These are phyloP conservation scores for Trifolium repens DNA, from an alignment of 306 rosid species.

Conservation along the genomic window DNA sequence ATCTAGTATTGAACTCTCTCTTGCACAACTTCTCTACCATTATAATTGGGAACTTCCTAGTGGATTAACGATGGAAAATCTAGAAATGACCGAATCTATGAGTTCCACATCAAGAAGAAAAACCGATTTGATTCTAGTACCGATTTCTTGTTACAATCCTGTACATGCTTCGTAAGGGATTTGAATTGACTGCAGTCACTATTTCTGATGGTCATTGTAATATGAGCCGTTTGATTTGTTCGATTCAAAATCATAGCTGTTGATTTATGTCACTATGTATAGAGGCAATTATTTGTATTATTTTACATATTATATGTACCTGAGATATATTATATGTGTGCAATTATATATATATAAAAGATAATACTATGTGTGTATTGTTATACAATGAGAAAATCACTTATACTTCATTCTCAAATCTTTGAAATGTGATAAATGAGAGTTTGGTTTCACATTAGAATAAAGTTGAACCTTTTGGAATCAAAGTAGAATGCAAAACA, in stretches of 20 bases:
- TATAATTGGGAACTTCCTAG: slow-evolving; percentile 38
- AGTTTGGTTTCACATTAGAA: too few species aligned
- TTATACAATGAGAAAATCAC: slow-evolving; percentile 17
- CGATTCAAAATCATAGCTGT: neutral
- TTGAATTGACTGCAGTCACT: neutral
- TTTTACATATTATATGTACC: neutral
- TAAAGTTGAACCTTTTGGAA: too few species aligned
- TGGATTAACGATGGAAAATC: slow-evolving; percentile 31
- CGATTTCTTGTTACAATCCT: neutral
- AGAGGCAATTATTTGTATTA: neutral
- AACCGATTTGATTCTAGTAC: slow-evolving; percentile 6
- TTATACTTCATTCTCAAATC: neutral
- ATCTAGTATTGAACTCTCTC: slow-evolving; percentile 29
- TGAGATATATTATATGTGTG: neutral
- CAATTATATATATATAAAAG: too few species aligned
- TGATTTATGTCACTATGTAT: neutral
- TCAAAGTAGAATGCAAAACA: too few species aligned
- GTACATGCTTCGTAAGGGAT: neutral
- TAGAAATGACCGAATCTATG: slow-evolving; percentile 35
- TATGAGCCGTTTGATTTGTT: neutral
- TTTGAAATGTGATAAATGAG: neutral
- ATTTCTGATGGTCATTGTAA: neutral
- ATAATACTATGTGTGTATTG: too few species aligned
- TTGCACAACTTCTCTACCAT: slow-evolving; percentile 28
- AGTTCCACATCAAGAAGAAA: slow-evolving; percentile 15